A percentile compares a stretch with the other conserved stretches of the same genome.
phyloP scores from a whole-genome alignment of 2,329 filamentous ascomycete genomes.

The Diplodia mutila region DNA sequence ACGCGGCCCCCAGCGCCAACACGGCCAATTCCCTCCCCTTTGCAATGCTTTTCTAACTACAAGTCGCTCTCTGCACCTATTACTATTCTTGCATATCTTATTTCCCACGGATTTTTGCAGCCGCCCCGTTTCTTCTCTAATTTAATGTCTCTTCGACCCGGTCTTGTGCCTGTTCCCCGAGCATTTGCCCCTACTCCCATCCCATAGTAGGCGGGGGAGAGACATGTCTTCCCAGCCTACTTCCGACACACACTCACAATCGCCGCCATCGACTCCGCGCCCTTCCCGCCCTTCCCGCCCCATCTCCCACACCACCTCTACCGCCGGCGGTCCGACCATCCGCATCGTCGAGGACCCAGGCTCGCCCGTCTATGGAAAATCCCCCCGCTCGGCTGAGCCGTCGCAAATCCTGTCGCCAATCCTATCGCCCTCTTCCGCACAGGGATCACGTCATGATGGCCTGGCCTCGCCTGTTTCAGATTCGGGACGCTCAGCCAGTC shows the following conservation, averaged over 20 bases:
- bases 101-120: not conserved
- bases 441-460: constrained; percentile 44
- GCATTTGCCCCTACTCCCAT: not conserved
- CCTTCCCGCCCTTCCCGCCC: constrained; percentile 7
- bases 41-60: constrained; percentile 23
- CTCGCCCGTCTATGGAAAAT: constrained; percentile 43
- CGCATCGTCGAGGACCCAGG: constrained; percentile 45
- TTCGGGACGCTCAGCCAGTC: constrained; percentile 40
- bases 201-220: constrained; percentile 13
- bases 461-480: constrained; percentile 46
- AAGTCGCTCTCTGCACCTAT: constrained; percentile 18
- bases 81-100: constrained; percentile 15
- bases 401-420: constrained; percentile 44
- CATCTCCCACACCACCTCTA: constrained; percentile 41
- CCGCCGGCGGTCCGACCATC: constrained; percentile 42
- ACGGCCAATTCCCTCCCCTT: constrained; percentile 7
- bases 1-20: constrained; percentile 20
- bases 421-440: constrained; percentile 39
- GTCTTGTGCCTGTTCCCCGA: constrained; percentile 7
- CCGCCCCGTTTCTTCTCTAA: constrained; percentile 16
- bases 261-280: constrained; percentile 20
- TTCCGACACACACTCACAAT: not conserved
- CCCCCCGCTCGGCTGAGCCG: constrained; percentile 44
- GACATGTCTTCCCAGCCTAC: constrained; percentile 22
- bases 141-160: constrained; percentile 27